phyloP scores from a whole-genome alignment of 2,329 filamentous ascomycete species.

The Paradendryphiella salina region DNA sequence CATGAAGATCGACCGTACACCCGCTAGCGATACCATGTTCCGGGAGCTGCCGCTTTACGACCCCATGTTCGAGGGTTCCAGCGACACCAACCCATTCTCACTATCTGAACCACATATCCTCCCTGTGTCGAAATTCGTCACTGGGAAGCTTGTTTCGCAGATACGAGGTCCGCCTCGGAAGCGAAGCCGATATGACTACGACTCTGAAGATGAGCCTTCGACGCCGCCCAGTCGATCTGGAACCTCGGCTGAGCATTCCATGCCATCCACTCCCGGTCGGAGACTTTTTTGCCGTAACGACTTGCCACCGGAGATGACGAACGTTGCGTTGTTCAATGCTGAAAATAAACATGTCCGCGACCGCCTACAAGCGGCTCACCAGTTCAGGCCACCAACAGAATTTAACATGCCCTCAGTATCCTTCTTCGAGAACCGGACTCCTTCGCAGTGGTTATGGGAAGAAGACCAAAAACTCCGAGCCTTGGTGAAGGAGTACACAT shows the following conservation, averaged over 20 bases:
- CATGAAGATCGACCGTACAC: conserved; percentile 74
- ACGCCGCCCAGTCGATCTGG: conserved; percentile 44
- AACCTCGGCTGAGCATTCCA: conserved; percentile 49
- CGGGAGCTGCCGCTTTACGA: conserved; percentile 81
- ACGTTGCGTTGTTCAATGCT: conserved; percentile 85
- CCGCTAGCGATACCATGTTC: conserved; percentile 74
- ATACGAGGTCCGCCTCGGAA: conserved; percentile 69
- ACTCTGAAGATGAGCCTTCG: conserved; percentile 65
- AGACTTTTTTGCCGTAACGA: conserved; percentile 50
- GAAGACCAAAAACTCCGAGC: conserved; percentile 89
- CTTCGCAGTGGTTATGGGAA: conserved; percentile 87
- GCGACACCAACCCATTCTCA: conserved; percentile 40
- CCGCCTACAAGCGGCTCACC: conserved; percentile 84
- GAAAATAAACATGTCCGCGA: conserved; percentile 90
- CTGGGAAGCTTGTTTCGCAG: conserved; percentile 74
- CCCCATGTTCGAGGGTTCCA: conserved; percentile 37
- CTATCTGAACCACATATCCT: conserved; percentile 62
- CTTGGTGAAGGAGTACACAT: conserved; percentile 88
- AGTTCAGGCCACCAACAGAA: conserved; percentile 90
- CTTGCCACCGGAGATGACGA: conserved; percentile 68
- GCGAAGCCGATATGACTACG: conserved; percentile 80
- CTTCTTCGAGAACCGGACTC: conserved; percentile 84
- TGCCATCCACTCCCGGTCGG: conserved; percentile 47
- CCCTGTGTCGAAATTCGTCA: conserved; percentile 83
- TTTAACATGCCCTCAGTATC: conserved; percentile 84